Evolutionary conservation across 2,329 filamentous ascomycete species (phyloP), one percentile per base, ranked within the genome.

Genomic region (Ceratocystis alfenasii): DNA sequence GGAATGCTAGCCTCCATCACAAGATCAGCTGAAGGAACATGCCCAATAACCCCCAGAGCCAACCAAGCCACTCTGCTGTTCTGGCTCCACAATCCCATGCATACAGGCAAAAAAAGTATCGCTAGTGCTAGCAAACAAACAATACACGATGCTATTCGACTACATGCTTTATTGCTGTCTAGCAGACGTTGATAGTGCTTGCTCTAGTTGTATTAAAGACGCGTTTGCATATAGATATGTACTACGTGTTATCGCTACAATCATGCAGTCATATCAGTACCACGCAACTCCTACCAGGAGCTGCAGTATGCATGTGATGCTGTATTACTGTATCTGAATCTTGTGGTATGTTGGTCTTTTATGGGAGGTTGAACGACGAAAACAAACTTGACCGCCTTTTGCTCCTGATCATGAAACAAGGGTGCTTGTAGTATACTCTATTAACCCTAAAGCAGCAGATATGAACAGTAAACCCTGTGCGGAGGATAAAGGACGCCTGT

Each of bases 11-110:
- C 48, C 10, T 10, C 22, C 2, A 53, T 53, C 55, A 59, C 55
- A 59, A 59, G 30, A 59, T 33, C 55, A 59, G 55, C 55, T 36
- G 12, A 59, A 59, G 55, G 55, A 59, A 33, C 28, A 36, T n/a
- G 17, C 22, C 25, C 7, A 20, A 30, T 30, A 59, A 59, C 17
- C 22, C 46, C 5, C 46, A 22, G 22, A 10, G 10, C 28, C 10
- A 36, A 36, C 28, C 10, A 59, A 33, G 53, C 33, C 53, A n/a
- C 25, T 33, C 30, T 59, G 15, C 28, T 33, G 12, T n/a, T 36
- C 10, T 36, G 15, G 55, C 55, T 6, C 55, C n/a, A 59, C 25
- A 59, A 59, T 17, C 5, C n/a, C 15, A 53, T 53, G 3, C 10
- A 41, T 15, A 15, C 3, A 8, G 8, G 17, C 48, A 10, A 53